A percentile compares a stretch with the other conserved stretches of the same genome.
Conservation (phyloP, 257 asterid species). For the Rhazya stricta region DNA sequence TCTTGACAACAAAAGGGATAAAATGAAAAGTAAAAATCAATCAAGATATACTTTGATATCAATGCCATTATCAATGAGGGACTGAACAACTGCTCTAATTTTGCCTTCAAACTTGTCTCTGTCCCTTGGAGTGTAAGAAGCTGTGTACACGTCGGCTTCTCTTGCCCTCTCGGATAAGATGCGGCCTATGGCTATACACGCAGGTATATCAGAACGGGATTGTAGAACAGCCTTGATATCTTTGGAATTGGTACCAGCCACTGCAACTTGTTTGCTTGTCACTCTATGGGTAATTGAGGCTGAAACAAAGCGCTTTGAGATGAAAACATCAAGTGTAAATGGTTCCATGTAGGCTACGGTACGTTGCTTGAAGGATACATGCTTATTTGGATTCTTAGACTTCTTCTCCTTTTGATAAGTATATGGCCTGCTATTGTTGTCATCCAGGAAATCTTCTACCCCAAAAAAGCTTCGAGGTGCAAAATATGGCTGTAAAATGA, state of each 20-base stretch:
- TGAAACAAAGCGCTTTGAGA: constrained; percentile 83
- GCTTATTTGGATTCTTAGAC: constrained; percentile 73
- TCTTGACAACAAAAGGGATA: background rate
- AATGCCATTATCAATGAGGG: constrained; percentile 87
- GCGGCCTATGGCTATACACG: constrained; percentile 70
- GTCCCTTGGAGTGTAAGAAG: constrained; percentile 82
- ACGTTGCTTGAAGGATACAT: constrained; percentile 80
- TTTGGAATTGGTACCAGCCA: constrained; percentile 93
- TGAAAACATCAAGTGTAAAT: constrained; percentile 80
- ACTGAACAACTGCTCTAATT: constrained; percentile 88
- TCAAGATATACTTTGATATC: constrained; percentile 85
- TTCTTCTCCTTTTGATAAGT: constrained; percentile 77
- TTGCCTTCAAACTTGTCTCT: constrained; percentile 97
- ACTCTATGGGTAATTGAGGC: constrained; percentile 93
- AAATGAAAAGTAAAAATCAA: constrained; percentile 20
- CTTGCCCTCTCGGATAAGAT: constrained; percentile 80
- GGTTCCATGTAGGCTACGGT: constrained; percentile 92
- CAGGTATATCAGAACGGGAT: constrained; percentile 87
- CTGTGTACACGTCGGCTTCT: constrained; percentile 89
- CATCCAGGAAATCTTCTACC: constrained; percentile 87
- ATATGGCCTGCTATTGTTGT: constrained; percentile 84
- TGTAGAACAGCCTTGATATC: constrained; percentile 85
- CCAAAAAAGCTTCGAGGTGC: constrained; percentile 96
- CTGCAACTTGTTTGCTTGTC: constrained; percentile 94
- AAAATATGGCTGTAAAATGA: constrained; percentile 41